Evolutionary conservation across 192 early-diverging fungal species (phyloP), one percentile per base, ranked within the genome.

Genomic region (Thoreauomyces humboldtii): DNA sequence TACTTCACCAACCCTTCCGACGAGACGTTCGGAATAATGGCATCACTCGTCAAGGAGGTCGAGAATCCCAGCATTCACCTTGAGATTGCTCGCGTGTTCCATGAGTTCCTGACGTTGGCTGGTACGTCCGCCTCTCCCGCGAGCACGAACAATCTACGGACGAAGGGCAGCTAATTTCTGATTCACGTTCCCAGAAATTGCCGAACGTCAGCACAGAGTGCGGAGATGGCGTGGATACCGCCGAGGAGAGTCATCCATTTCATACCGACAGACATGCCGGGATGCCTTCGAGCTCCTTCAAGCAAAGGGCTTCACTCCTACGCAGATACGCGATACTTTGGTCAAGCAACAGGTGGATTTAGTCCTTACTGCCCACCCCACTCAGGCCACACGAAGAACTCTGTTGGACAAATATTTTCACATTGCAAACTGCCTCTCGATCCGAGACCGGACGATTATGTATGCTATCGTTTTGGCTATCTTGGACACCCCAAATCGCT

Each of bases 151-250:
- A 9, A 42, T 42, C 9, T n/a, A 42, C 9, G 9, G 9, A n/a
- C 9, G 11, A 42, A 42, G 9, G 41, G 9, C 41, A 42, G n/a
- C 41, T n/a, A n/a, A n/a, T n/a, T n/a, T n/a, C n/a, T 42, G 11
- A 42, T 42, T n/a, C n/a, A 42, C n/a, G n/a, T n/a, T n/a, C n/a
- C n/a, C n/a, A n/a, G 65, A 73, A 17, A 61, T 73, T 43, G 71
- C 71, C 17, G 71, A 73, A 35, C 71, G 71, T 43, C 71, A 73
- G 51, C 71, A 73, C 43, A 44, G 71, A 11, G 62, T 73, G 14
- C 46, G 71, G 11, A 19, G 71, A 27, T 73, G 71, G 71, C 71
- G 71, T 24, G 71, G 63, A 24, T 73, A 73, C 42, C 59, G 71
- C 35, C 46, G 71, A 15, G 71, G 71, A 31, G 63, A 73, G 44